phyloP scores from a whole-genome alignment of 2,329 filamentous ascomycete genomes.

The Stagonosporopsis vannaccii region DNA sequence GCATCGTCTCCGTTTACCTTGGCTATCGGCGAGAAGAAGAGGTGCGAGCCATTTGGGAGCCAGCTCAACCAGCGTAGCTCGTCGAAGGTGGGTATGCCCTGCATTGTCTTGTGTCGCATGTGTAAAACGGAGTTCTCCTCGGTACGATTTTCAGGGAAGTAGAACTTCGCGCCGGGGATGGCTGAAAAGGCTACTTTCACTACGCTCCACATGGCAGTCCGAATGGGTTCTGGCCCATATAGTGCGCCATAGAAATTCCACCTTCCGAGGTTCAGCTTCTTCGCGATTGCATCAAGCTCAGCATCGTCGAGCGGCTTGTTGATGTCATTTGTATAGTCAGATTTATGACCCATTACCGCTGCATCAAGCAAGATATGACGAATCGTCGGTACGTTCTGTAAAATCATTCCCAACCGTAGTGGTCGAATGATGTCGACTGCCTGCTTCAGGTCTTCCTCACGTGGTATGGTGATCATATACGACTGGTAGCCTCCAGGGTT shows the following conservation, averaged over 20 bases:
- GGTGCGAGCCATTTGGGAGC: constrained; percentile 54
- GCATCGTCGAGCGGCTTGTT: constrained; percentile 47
- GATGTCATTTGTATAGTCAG: constrained; percentile 31
- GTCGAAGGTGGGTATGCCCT: constrained; percentile 34
- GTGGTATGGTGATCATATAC: constrained; percentile 55
- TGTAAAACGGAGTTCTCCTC: constrained; percentile 39
- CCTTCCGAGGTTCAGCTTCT: constrained; percentile 51
- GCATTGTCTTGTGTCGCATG: constrained; percentile 24
- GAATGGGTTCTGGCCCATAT: constrained; percentile 30
- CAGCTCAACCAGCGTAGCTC: constrained; percentile 48
- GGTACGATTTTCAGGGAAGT: constrained; percentile 45
- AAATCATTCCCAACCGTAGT: constrained; percentile 40
- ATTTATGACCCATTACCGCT: constrained; percentile 50
- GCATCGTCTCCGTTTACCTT: constrained; percentile 55
- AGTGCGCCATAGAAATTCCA: constrained; percentile 59
- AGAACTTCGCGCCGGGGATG: constrained; percentile 45
- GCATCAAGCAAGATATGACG: constrained; percentile 53
- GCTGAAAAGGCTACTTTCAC: constrained; percentile 46
- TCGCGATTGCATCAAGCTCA: constrained; percentile 53
- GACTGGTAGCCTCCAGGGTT: constrained; percentile 52
- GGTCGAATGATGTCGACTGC: constrained; percentile 60
- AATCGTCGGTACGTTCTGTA: constrained; percentile 56
- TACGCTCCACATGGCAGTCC: constrained; percentile 42
- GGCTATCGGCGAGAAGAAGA: constrained; percentile 55
- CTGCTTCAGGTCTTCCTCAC: constrained; percentile 58